A percentile compares a stretch with the other conserved stretches of the same genome.
Conservation (phyloP, 2,329 filamentous ascomycete species). For the Fusarium anguioides region DNA sequence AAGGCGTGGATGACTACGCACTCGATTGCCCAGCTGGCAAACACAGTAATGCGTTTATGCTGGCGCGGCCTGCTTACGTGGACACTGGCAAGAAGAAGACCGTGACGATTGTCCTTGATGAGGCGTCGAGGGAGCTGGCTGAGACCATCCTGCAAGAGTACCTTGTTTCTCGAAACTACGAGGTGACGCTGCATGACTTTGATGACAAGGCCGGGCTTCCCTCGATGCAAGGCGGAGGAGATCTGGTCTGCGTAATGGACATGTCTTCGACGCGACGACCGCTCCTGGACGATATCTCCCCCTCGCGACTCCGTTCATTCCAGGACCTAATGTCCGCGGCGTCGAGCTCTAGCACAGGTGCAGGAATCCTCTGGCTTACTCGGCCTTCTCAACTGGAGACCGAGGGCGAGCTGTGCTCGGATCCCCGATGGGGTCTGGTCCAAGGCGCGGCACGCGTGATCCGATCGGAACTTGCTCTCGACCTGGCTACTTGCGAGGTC, state of each 20-base stretch:
- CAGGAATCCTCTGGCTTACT: conserved; percentile 9
- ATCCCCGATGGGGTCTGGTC: conserved; percentile 5
- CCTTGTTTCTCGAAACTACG: conserved; percentile 1
- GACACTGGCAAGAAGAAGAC: conserved; percentile 1
- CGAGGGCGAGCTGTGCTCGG: conserved; percentile 1
- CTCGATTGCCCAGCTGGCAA: conserved; percentile 4
- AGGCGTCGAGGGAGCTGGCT: conserved; percentile 1
- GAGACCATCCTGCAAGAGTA: neutral
- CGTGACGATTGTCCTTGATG: conserved; percentile 3
- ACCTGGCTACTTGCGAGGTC: conserved; percentile 5
- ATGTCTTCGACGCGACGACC: conserved; percentile 2
- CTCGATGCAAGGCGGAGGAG: conserved; percentile 5
- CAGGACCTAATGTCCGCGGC: conserved; percentile 1
- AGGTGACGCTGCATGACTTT: conserved; percentile 5
- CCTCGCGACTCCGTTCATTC: conserved; percentile 2
- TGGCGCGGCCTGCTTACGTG: neutral
- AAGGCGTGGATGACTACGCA: conserved; percentile 1
- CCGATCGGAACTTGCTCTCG: conserved; percentile 3
- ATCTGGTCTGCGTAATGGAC: conserved; percentile 5
- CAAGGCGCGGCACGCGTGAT: conserved; percentile 1
- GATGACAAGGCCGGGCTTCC: neutral
- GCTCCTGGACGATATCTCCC: conserved; percentile 3
- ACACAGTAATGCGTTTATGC: conserved; percentile 1
- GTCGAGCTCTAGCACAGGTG: conserved; percentile 1
- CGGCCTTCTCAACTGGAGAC: conserved; percentile 2